These are phyloP conservation scores for Plectosphaerella plurivora DNA, from an alignment of 2,329 filamentous ascomycete genomes.

Conservation along the genomic window DNA sequence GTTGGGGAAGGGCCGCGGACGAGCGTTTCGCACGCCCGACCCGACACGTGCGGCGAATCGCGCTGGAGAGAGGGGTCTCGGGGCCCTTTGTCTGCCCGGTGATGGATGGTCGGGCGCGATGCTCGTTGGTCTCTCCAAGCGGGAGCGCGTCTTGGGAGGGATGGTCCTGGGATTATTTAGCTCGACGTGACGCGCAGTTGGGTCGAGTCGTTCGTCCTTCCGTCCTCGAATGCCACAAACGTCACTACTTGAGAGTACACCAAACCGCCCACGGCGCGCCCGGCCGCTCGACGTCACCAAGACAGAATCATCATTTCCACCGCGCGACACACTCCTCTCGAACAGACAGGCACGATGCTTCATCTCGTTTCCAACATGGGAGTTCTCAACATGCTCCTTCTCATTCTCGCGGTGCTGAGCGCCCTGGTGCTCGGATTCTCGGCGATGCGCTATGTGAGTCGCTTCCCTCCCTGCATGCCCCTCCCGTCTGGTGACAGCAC, in stretches of 20 bases:
- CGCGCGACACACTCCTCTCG: no score
- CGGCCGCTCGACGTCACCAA: not conserved
- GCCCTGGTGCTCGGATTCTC: slow-evolving; percentile 9
- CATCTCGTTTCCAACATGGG: slow-evolving; percentile 9
- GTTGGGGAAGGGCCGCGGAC: not conserved
- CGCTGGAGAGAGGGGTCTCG: no score
- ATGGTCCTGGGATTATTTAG: not conserved
- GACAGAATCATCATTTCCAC: not conserved
- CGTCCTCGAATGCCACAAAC: no score
- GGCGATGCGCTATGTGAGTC: slow-evolving; percentile 10
- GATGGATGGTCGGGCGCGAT: no score
- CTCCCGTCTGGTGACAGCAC: not conserved
- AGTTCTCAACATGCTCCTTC: slow-evolving; percentile 4
- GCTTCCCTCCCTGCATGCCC: not conserved
- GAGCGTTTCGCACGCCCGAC: not conserved
- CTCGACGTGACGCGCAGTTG: no score
- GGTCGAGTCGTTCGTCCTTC: no score
- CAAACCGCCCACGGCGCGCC: no score
- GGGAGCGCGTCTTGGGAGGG: not conserved
- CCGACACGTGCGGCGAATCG: not conserved
- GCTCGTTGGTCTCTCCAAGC: no score
- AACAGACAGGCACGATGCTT: slow-evolving; percentile 6
- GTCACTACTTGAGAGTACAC: no score
- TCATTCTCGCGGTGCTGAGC: slow-evolving; percentile 9
- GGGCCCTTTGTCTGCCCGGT: no score